Base-by-base conservation (phyloP, 2,329 filamentous ascomycete genomes). In the Mycosphaerella arachidis region DNA sequence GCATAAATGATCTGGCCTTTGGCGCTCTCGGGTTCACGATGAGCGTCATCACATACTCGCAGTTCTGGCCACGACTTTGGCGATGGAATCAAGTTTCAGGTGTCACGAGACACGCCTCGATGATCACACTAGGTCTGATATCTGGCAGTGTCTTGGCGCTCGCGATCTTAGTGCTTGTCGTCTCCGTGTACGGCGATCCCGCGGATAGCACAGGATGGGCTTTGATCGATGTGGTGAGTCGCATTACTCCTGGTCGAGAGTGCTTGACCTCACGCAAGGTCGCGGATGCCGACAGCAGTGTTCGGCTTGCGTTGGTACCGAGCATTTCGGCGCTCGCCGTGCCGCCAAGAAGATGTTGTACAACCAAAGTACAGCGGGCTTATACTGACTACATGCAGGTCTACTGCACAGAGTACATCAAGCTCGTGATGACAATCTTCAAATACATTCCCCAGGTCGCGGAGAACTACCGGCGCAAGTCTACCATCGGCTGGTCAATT, bases 401-500 rank as follows among this genome's bases (percentile, higher is more conserved):
- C 33, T 85, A 87, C 70, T 84, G 88, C 12, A 78, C 95, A 33
- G 91, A 90, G 46, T 95, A 95, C 72, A 87, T 96, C 72, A 99
- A 99, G 77, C 81, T 99, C 35, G 75, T 92, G 57, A 85, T 96
- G 66, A 96, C 93, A 0, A 78, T 97, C 29, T 84, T 96, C 76
- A 99, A 99, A 78, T 97, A 97, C 76, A 86, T 91, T 51, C 94
- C 94, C 5, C 92, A 96, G 79, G 85, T 90, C 40, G 81, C 89
- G 70, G 82, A 88, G 67, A 97, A 97, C 78, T 92, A 88, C 73
- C 86, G 86, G 68, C 91, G 93, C 70, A 84, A 88, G 72, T 95
- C 90, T 58, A 97, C 94, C 0, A 77, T 83, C 20, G 94, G 94
- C 40, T 97, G 93, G 92, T 89, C 86, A 68, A 97, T 97, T 66